Base-by-base conservation (phyloP, 148 eudicot species). In the Salicornia ramosissima region DNA sequence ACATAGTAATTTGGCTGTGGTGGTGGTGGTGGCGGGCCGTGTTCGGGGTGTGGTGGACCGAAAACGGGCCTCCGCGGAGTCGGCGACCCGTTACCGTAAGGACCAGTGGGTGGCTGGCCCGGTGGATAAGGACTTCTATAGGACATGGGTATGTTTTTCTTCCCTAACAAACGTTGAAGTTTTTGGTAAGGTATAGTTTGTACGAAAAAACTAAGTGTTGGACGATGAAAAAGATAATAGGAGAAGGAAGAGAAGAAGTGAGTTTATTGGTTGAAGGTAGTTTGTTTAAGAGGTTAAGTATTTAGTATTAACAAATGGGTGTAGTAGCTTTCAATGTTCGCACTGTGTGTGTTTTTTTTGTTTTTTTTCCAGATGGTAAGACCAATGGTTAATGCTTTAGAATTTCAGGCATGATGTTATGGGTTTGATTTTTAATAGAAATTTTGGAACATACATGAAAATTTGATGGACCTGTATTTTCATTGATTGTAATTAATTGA, bases 31-130 rank as follows among this genome's bases (percentile, higher is more conserved):
- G 63, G 67, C 0, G 65, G 69, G 45, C 73, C 81, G 2, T 75
- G 65, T 0, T 64, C 66, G 4, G 65, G 81, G 19, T 64, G 77
- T 28, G 68, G 77, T 12, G 50, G 49, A 22, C 69, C 52, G 18
- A 21, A 2, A 43, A 67, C 25, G 2, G 77, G 79, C 7, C 70
- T 72, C 4, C 57, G 78, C 24, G 78, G 78, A 7, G 74, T 74
- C 16, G 75, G 71, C 6, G 73, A 80, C 6, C 75, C 75, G 33
- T 71, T 71, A 11, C 75, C 75, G 33, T 71, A 74, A 11, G 79
- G 81, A 28, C 53, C 71, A 55, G 68, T 74, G 34, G 78, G 65
- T 15, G 71, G 69, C 21, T 74, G 77, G 4, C 77, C 72, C n/a
- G 77, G 67, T 60, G 64, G 77, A 13, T 40, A 57, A 28, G 79